Conservation (phyloP, 169 alveolate species). For the Eimeria tenella region DNA sequence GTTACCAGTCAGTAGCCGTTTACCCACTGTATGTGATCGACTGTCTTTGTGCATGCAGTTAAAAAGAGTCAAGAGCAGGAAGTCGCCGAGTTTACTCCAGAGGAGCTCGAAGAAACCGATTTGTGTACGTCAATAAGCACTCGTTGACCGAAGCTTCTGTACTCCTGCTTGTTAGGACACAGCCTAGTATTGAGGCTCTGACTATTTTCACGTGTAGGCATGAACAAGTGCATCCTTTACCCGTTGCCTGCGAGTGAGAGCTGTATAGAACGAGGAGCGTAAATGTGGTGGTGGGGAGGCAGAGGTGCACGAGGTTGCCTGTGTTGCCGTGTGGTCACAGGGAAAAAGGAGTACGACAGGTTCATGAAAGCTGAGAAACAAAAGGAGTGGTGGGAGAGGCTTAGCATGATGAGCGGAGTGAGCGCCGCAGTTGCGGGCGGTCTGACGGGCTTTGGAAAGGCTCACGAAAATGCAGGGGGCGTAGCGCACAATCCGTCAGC, state of each 20-base stretch:
- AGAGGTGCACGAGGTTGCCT: neutral
- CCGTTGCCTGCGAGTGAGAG: neutral
- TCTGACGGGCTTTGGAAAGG: conserved; percentile 46
- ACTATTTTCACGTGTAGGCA: neutral
- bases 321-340: neutral
- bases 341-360: conserved; percentile 35
- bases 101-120: conserved; percentile 57
- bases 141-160: neutral
- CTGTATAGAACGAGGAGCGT: too few species aligned
- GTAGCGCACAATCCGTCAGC: conserved; percentile 36
- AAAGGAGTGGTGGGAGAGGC: conserved; percentile 57
- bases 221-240: neutral
- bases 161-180: neutral
- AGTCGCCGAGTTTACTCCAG: conserved; percentile 15
- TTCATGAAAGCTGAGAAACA: conserved; percentile 24
- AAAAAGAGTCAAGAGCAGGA: conserved; percentile 55
- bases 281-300: too few species aligned
- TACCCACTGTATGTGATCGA: neutral
- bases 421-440: conserved; percentile 20
- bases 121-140: conserved; percentile 10
- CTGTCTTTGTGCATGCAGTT: neutral
- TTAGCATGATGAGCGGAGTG: conserved; percentile 31
- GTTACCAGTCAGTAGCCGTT: too few species aligned
- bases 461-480: conserved; percentile 47
- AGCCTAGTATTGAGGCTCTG: too few species aligned